Conservation (phyloP, 139 green algal species). For the Micractinium sp. region DNA sequence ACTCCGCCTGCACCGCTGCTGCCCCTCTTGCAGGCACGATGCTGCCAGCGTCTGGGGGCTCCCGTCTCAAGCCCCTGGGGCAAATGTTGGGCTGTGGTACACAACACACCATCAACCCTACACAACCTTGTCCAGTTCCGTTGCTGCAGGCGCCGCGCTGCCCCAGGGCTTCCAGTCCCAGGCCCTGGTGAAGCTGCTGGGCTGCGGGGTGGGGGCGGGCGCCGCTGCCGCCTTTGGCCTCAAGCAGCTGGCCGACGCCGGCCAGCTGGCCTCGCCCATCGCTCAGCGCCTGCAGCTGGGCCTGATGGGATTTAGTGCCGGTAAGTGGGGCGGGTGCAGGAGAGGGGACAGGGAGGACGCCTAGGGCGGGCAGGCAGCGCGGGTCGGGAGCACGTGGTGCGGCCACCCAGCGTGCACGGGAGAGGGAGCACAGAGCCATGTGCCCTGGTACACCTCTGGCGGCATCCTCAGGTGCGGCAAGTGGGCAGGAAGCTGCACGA, state of each 20-base stretch:
- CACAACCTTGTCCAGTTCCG: background rate
- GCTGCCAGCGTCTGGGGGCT: too few species aligned
- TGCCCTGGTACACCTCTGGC: too few species aligned
- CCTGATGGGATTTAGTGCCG: slow-evolving; percentile 37
- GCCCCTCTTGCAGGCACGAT: too few species aligned
- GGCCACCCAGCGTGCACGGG: too few species aligned
- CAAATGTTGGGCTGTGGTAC: background rate
- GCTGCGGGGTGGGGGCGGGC: slow-evolving; percentile 16
- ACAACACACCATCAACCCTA: background rate
- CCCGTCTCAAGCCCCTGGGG: too few species aligned
- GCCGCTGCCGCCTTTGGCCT: slow-evolving; percentile 19
- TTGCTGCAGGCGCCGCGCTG: slow-evolving; percentile 12
- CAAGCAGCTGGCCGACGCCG: slow-evolving; percentile 28
- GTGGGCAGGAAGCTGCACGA: too few species aligned
- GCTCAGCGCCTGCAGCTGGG: slow-evolving; percentile 45
- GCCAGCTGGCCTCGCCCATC: slow-evolving; percentile 22
- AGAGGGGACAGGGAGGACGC: background rate
- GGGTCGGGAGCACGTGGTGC: background rate
- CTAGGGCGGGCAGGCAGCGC: background rate
- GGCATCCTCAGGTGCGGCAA: too few species aligned
- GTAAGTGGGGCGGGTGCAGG: background rate
- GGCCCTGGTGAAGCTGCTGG: slow-evolving; percentile 41
- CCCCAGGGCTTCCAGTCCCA: slow-evolving; percentile 40
- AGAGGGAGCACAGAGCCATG: too few species aligned
- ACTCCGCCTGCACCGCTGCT: too few species aligned